Conservation (phyloP, 176 grass and related monocot genomes). For the Triticum urartu region DNA sequence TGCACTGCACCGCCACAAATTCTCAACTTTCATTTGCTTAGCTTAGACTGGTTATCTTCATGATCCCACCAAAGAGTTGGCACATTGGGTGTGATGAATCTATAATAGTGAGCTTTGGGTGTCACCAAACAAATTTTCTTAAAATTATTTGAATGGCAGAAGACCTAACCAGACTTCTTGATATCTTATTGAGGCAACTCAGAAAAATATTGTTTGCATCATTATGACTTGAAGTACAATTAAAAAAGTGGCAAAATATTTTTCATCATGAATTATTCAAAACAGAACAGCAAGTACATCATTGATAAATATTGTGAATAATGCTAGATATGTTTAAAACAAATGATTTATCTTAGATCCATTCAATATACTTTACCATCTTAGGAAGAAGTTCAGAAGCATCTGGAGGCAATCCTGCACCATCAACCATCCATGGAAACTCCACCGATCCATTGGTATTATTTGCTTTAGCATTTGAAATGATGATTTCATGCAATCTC, state of each 20-base stretch:
- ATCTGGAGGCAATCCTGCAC: conserved; percentile 91
- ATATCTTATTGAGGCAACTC: neutral
- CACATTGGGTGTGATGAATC: neutral
- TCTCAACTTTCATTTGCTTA: neutral
- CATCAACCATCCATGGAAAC: conserved; percentile 95
- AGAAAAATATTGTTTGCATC: neutral
- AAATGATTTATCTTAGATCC: neutral
- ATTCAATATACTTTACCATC: conserved; percentile 65
- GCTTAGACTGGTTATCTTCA: neutral
- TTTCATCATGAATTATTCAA: conserved; percentile 11
- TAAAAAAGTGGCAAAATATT: neutral
- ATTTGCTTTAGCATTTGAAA: conserved; percentile 54
- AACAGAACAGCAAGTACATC: conserved; percentile 15
- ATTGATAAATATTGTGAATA: neutral
- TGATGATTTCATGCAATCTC: conserved; percentile 86
- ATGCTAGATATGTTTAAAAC: conserved; percentile 17
- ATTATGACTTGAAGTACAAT: neutral
- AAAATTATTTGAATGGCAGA: neutral
- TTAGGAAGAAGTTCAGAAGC: conserved; percentile 81
- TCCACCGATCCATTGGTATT: conserved; percentile 44
- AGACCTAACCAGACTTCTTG: neutral
- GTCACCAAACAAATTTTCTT: neutral
- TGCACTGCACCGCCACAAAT: neutral
- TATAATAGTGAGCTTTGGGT: neutral
- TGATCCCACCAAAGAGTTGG: neutral